Conservation (phyloP, 2,329 filamentous ascomycete genomes). For the Pseudopyrenochaeta lycopersici region DNA sequence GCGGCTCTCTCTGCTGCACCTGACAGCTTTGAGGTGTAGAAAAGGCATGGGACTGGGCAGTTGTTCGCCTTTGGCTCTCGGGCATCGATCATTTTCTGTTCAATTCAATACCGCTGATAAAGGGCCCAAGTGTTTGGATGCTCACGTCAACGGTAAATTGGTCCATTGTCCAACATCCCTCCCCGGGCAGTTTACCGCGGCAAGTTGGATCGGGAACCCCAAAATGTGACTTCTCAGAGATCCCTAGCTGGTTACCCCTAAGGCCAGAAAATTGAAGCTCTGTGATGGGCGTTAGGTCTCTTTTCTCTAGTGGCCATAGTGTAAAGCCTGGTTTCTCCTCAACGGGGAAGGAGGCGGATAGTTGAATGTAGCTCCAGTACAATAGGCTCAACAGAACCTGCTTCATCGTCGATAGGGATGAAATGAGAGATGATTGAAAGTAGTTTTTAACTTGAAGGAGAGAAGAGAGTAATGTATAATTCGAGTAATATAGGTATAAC, state of each 20-base stretch:
- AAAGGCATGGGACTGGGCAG: conserved; percentile 2
- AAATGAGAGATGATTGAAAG: conserved; percentile 1
- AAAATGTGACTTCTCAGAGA: background rate
- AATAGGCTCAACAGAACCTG: background rate
- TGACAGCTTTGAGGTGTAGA: conserved; percentile 2
- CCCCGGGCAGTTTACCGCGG: conserved; percentile 1
- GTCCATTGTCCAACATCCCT: conserved; percentile 1
- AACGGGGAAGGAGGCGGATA: conserved; percentile 8
- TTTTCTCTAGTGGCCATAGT: conserved; percentile 11
- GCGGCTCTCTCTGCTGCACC: conserved; percentile 7
- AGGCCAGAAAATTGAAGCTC: conserved; percentile 1
- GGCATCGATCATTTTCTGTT: conserved; percentile 1
- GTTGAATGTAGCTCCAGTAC: conserved; percentile 3
- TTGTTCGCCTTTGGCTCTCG: background rate
- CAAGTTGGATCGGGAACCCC: conserved; percentile 4
- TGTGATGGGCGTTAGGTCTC: background rate
- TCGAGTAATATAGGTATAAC: conserved; percentile 1
- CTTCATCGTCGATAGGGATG: conserved; percentile 7
- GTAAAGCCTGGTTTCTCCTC: conserved; percentile 12
- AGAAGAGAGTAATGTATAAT: background rate
- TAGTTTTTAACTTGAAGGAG: background rate
- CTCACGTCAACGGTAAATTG: conserved; percentile 3
- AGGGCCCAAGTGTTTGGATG: background rate
- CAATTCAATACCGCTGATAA: background rate
- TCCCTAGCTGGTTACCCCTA: conserved; percentile 5